Conservation (phyloP, 73 alveolate species). For the Effrenium voratum region DNA sequence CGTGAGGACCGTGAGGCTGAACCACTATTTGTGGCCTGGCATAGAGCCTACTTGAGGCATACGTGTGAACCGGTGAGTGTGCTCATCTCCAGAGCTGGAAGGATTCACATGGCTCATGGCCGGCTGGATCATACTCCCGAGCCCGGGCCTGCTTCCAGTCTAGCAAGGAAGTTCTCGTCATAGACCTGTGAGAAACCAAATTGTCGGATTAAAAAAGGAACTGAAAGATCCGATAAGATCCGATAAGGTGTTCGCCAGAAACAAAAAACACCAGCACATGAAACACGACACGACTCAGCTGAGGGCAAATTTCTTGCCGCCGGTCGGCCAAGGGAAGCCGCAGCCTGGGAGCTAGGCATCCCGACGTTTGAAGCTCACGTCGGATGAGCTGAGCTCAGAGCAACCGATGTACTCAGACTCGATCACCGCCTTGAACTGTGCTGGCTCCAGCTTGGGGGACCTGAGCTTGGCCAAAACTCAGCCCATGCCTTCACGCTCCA, state of each 20-base stretch:
- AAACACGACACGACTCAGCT: not conserved
- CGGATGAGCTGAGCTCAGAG: not conserved
- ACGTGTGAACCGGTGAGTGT: no score
- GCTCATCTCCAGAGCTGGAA: no score
- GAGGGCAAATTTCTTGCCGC: constrained; percentile 61
- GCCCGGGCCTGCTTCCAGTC: constrained; percentile 39
- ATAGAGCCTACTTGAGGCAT: no score
- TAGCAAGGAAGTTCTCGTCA: constrained; percentile 54
- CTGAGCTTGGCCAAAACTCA: not conserved
- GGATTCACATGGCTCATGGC: no score
- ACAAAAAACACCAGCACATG: no score
- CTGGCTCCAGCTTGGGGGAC: constrained; percentile 71
- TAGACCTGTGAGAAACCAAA: constrained; percentile 25
- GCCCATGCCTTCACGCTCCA: not conserved
- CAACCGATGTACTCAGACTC: constrained; percentile 84
- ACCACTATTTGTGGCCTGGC: no score
- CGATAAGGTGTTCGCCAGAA: not conserved
- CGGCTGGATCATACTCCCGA: no score
- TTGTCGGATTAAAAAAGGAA: not conserved
- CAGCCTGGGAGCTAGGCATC: constrained; percentile 1
- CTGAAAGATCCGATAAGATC: not conserved
- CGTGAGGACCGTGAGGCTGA: no score
- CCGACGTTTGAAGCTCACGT: not conserved
- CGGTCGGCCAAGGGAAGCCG: constrained; percentile 88
- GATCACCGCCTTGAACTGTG: constrained; percentile 74